Conservation (phyloP, 768 basidiomycete species). For the Leccinellum rugosiceps region DNA sequence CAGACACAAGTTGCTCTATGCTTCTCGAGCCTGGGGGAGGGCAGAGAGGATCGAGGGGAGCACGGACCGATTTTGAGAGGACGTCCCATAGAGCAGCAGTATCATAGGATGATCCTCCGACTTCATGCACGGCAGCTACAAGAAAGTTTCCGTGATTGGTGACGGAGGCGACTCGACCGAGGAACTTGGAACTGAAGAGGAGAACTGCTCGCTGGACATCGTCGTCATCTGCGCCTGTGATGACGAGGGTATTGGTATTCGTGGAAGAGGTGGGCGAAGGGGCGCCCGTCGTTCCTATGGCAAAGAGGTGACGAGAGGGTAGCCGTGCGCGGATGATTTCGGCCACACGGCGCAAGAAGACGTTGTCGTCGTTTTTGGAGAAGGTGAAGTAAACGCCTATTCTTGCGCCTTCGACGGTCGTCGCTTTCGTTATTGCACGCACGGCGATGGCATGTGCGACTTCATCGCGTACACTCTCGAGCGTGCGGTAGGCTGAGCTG, state of each 20-base stretch:
- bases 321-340: conserved; percentile 42
- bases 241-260: conserved; percentile 46
- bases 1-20: conserved; percentile 53
- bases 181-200: conserved; percentile 64
- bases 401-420: conserved; percentile 49
- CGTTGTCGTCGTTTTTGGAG: conserved; percentile 52
- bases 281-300: conserved; percentile 49
- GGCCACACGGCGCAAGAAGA: conserved; percentile 57
- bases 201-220: conserved; percentile 66
- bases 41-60: conserved; percentile 55
- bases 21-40: conserved; percentile 66
- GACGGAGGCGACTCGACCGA: conserved; percentile 51
- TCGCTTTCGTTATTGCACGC: conserved; percentile 48
- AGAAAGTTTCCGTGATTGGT: conserved; percentile 33
- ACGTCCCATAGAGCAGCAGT: conserved; percentile 68
- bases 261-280: conserved; percentile 24
- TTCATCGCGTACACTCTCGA: conserved; percentile 60
- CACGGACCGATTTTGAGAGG: conserved; percentile 56
- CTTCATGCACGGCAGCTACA: conserved; percentile 50
- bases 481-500: conserved; percentile 36
- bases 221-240: conserved; percentile 53
- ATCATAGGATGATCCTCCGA: conserved; percentile 57
- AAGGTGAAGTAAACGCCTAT: conserved; percentile 61
- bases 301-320: conserved; percentile 48
- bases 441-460: conserved; percentile 57